These are phyloP conservation scores for Psidium friedrichsthalianum DNA, from an alignment of 345 rosid genomes.

Conservation along the genomic window DNA sequence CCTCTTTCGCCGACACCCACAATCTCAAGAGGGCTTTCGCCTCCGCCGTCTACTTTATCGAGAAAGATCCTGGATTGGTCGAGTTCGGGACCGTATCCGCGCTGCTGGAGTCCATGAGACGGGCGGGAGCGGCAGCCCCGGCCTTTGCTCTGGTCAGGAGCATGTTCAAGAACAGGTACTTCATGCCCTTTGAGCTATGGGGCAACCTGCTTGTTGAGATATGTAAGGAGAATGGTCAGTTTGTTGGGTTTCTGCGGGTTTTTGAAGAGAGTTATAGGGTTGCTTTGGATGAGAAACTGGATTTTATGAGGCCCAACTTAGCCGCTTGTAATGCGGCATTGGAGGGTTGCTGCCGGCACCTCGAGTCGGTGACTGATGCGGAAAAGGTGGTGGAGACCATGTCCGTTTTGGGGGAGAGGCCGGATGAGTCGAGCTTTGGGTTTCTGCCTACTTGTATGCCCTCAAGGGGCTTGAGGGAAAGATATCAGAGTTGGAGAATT, in stretches of 20 bases:
- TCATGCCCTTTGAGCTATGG: constrained; percentile 73
- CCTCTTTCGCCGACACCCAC: constrained; percentile 35
- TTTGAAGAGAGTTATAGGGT: constrained; percentile 65
- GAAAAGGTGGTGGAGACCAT: constrained; percentile 53
- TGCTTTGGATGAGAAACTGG: constrained; percentile 65
- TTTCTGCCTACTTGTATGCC: constrained; percentile 85
- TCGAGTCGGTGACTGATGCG: constrained; percentile 58
- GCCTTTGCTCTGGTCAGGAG: constrained; percentile 75
- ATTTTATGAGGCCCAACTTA: constrained; percentile 62
- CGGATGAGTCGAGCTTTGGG: constrained; percentile 65
- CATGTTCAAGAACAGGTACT: constrained; percentile 74
- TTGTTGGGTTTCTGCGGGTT: constrained; percentile 44
- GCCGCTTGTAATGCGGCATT: constrained; percentile 65
- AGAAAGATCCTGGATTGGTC: constrained; percentile 45
- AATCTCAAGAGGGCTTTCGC: constrained; percentile 91
- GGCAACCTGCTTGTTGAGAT: constrained; percentile 50
- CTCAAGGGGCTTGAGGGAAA: constrained; percentile 54
- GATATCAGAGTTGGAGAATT: constrained; percentile 47
- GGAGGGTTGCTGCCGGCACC: constrained; percentile 49
- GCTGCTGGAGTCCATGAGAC: constrained; percentile 50
- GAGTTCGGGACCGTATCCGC: constrained; percentile 39
- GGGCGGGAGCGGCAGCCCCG: constrained; percentile 45
- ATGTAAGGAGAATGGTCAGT: constrained; percentile 31
- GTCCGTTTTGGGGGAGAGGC: constrained; percentile 65
- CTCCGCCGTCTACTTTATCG: constrained; percentile 57